Percentiles rank a stretch among this genome's conserved stretches.
Evolutionary conservation across 140 eudicot species (phyloP).

Genomic region (Ambrosia hybrid): DNA sequence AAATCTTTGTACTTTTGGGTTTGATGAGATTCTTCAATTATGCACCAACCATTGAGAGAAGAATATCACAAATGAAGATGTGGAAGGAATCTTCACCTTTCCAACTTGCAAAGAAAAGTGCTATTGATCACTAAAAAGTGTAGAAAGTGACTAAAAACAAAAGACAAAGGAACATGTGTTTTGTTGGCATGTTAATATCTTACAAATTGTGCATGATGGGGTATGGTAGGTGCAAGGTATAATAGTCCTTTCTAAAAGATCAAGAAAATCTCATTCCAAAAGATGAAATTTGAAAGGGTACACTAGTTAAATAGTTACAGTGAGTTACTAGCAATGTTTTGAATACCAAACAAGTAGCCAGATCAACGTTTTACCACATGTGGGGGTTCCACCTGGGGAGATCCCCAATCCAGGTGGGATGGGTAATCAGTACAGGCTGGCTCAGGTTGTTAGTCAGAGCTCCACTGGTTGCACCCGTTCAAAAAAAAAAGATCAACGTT

Average conservation of each 20-base stretch:
- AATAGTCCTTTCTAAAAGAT: slow-evolving; percentile 18
- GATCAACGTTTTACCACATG: too few species aligned
- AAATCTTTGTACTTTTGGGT: slow-evolving; percentile 1
- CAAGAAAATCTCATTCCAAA: not conserved
- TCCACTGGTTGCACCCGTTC: too few species aligned
- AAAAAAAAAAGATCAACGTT: too few species aligned
- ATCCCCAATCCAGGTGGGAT: too few species aligned
- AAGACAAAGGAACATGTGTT: slow-evolving; percentile 28
- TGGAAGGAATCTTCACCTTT: slow-evolving; percentile 36
- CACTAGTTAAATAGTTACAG: not conserved
- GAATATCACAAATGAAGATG: slow-evolving; percentile 21
- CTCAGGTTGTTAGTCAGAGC: too few species aligned
- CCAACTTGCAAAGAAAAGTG: slow-evolving; percentile 29
- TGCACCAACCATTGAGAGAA: slow-evolving; percentile 28
- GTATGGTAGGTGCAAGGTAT: slow-evolving; percentile 16
- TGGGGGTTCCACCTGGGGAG: too few species aligned
- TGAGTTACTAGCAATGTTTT: not conserved
- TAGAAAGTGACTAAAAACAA: slow-evolving; percentile 32
- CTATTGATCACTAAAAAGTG: slow-evolving; percentile 26
- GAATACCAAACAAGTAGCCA: not conserved
- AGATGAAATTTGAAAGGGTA: not conserved
- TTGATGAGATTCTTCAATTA: slow-evolving; percentile 18
- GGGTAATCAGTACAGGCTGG: too few species aligned
- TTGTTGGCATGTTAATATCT: slow-evolving; percentile 32
- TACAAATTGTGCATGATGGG: slow-evolving; percentile 27